Evolutionary conservation across 257 asterid species (phyloP).

Genomic region (Cynanchum wilfordii): DNA sequence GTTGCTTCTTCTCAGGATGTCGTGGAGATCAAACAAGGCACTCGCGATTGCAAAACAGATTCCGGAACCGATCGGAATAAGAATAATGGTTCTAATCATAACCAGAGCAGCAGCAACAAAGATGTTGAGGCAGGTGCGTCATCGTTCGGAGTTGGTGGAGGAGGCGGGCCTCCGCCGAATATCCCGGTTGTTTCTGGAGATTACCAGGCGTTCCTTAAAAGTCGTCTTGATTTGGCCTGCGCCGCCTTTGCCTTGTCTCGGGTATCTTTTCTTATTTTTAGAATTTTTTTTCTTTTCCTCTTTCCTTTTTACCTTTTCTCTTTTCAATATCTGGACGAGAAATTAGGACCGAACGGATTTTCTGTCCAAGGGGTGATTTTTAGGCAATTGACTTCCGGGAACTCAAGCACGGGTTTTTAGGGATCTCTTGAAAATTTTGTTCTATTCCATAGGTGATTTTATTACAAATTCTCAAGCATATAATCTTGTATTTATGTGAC

Average conservation of each 20-base stretch:
- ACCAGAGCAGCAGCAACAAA: not conserved
- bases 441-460: not conserved
- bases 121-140: constrained; percentile 7
- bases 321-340: not conserved
- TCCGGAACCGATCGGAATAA: constrained; percentile 5
- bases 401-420: not conserved
- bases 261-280: constrained; percentile 26
- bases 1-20: constrained; percentile 20
- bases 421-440: not conserved
- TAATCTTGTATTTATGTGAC: not conserved
- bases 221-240: constrained; percentile 79
- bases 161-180: constrained; percentile 24
- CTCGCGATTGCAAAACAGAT: not conserved
- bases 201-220: constrained; percentile 67
- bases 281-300: not conserved
- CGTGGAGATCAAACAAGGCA: constrained; percentile 28
- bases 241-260: constrained; percentile 86
- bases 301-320: not conserved
- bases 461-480: not conserved
- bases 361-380: not conserved
- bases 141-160: constrained; percentile 3
- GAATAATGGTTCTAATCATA: not conserved
- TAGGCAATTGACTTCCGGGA: not conserved
- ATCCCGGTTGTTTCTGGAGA: constrained; percentile 51
- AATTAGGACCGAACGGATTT: not conserved